These are phyloP conservation scores for Globisporangium carolinianum DNA, from an alignment of 352 stramenopile species.

Conservation along the genomic window DNA sequence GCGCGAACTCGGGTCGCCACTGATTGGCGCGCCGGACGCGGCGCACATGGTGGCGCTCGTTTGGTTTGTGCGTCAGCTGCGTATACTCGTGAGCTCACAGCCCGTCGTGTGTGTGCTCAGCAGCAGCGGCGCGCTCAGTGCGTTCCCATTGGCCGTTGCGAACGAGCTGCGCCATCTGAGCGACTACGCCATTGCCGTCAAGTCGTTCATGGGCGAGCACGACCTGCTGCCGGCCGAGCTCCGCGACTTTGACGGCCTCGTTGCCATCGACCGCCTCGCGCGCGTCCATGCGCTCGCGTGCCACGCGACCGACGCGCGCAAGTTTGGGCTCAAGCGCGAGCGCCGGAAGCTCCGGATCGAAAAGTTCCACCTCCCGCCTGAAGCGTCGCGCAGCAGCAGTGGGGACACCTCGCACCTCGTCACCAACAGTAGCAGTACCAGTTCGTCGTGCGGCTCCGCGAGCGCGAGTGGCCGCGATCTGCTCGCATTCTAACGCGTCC, in stretches of 20 bases:
- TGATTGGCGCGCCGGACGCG: conserved; percentile 21
- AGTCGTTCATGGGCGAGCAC: conserved; percentile 45
- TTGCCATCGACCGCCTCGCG: conserved; percentile 53
- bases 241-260: conserved; percentile 48
- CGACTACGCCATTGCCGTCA: conserved; percentile 56
- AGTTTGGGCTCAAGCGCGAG: conserved; percentile 59
- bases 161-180: conserved; percentile 44
- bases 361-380: conserved; percentile 66
- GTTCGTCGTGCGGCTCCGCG: neutral
- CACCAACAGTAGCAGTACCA: neutral
- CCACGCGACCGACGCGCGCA: conserved; percentile 43
- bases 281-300: conserved; percentile 47
- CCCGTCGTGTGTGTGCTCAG: conserved; percentile 23
- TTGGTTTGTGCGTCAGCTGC: conserved; percentile 27
- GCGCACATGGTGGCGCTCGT: conserved; percentile 39
- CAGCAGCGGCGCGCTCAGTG: conserved; percentile 14
- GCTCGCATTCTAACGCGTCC: conserved; percentile 8
- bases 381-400: conserved; percentile 39
- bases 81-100: conserved; percentile 15
- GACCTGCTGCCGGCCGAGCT: conserved; percentile 55
- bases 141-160: conserved; percentile 20
- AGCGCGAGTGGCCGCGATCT: conserved; percentile 3
- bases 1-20: conserved; percentile 35
- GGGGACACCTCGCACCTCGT: conserved; percentile 8
- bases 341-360: conserved; percentile 71